These are phyloP conservation scores for Candolleomyces aberdarensis DNA, from an alignment of 768 basidiomycete species.

Conservation along the genomic window DNA sequence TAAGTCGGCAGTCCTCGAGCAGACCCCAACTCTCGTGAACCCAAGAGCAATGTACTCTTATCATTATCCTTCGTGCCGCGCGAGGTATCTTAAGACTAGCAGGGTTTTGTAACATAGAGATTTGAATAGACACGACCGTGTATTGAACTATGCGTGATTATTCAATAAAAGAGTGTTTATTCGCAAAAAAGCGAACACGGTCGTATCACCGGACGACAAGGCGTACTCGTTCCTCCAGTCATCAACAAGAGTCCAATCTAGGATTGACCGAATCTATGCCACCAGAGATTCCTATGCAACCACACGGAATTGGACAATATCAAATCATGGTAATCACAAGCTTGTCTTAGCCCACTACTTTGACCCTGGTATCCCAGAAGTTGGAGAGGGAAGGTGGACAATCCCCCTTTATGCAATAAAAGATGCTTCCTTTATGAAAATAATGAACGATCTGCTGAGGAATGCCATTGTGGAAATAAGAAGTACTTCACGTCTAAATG, in stretches of 20 bases:
- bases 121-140: no score
- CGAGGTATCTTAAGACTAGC: no score
- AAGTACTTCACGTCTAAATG: not conserved
- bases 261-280: conserved; percentile 36
- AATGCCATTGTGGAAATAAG: not conserved
- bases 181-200: no score
- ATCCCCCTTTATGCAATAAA: conserved; percentile 18
- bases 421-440: conserved; percentile 13
- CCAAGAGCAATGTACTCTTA: no score
- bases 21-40: no score
- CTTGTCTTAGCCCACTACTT: conserved; percentile 23
- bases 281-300: conserved; percentile 7
- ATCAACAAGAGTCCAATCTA: conserved; percentile 17
- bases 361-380: conserved; percentile 18
- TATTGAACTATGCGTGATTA: no score
- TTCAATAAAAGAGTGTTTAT: no score
- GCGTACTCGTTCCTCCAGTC: conserved; percentile 25
- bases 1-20: no score
- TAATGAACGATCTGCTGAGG: not conserved
- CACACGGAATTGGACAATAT: conserved; percentile 24
- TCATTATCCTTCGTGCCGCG: no score
- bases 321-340: conserved; percentile 23
- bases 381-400: conserved; percentile 31
- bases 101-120: no score
- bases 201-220: conserved; percentile 12